Base-by-base conservation (phyloP, 2,329 filamentous ascomycete species). In the Ceratocystis cacaofunesta region DNA sequence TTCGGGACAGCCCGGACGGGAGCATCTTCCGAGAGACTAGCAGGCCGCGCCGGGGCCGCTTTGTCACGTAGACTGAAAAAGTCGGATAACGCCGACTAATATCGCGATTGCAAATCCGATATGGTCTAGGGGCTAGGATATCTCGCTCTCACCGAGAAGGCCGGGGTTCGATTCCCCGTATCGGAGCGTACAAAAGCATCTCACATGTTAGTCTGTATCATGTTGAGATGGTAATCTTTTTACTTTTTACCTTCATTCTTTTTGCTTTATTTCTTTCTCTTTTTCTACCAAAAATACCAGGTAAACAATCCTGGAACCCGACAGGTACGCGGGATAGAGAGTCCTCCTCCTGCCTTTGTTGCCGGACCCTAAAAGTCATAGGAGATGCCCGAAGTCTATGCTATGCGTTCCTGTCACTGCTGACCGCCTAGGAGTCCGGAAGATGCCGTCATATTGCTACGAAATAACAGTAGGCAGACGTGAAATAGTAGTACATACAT, bases 81-180 rank as follows among this genome's bases (percentile, higher is more conserved):
- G 10, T 15, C 10, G 1, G 10, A 41, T 15, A 15, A 4, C 10
- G 3, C 1, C 3, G 10, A 8, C 3, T 4, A 15, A 4, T 12
- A 41, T 4, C 10, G 36, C 12, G 10, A 4, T 15, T 2, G 12
- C 28, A 46, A 44, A 57, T 68, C 67, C 65, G 65, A 65, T 67
- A 65, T 68, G 58, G 67, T 67, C 62, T 68, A 67, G 60, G 62
- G 67, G 67, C 60, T 68, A 68, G 65, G 62, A 68, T 68, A 65
- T 67, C 65, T 66, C 65, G 67, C 65, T 68, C 62, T 68, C 67
- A 66, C 69, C 68, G 69, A 66, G 67, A 63, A 67, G 68, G 67
- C 67, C 69, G 63, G 69, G 69, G 69, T 70, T 70, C 68, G 66
- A 69, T 69, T 69, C 68, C 68, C 68, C 63, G 69, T 68, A 68